phyloP scores from a whole-genome alignment of 2,329 filamentous ascomycete species.

The Aspergillus glaucus region DNA sequence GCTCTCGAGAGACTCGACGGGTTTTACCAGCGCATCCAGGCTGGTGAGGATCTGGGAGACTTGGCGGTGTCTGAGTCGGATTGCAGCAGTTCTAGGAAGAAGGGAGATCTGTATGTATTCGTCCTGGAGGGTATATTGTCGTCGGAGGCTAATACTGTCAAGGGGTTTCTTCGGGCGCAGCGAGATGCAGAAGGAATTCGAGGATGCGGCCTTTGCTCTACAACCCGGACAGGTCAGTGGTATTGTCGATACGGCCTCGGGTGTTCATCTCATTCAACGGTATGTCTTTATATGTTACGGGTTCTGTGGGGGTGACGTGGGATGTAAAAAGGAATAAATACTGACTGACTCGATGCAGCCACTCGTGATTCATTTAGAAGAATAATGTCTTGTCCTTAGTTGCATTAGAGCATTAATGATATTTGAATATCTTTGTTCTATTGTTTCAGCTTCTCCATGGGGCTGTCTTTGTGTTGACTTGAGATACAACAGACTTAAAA shows the following conservation, averaged over 20 bases:
- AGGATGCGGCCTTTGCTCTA: slow-evolving; percentile 89
- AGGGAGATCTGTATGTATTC: slow-evolving; percentile 67
- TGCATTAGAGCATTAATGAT: not conserved
- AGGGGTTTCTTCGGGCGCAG: slow-evolving; percentile 86
- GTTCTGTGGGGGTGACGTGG: not conserved
- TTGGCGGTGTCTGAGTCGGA: slow-evolving; percentile 86
- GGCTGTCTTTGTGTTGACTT: not conserved
- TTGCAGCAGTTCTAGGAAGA: slow-evolving; percentile 90
- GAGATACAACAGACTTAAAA: too few relatives aligned
- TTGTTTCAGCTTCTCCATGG: not conserved
- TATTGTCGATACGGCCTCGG: slow-evolving; percentile 86
- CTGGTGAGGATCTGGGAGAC: slow-evolving; percentile 68
- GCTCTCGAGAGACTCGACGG: slow-evolving; percentile 68
- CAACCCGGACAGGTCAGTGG: slow-evolving; percentile 79
- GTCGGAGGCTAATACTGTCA: slow-evolving; percentile 9
- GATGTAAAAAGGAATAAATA: not conserved
- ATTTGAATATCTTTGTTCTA: not conserved
- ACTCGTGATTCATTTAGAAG: not conserved
- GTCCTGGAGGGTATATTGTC: slow-evolving; percentile 1
- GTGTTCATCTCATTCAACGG: slow-evolving; percentile 93
- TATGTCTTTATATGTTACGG: slow-evolving; percentile 36
- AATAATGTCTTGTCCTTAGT: not conserved
- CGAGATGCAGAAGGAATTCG: slow-evolving; percentile 99
- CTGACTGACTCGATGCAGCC: not conserved
- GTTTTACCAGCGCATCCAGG: slow-evolving; percentile 70